Evolutionary conservation across 2,329 filamentous ascomycete species (phyloP), one percentile per base, ranked within the genome.

Genomic region (Sporothrix protearum): DNA sequence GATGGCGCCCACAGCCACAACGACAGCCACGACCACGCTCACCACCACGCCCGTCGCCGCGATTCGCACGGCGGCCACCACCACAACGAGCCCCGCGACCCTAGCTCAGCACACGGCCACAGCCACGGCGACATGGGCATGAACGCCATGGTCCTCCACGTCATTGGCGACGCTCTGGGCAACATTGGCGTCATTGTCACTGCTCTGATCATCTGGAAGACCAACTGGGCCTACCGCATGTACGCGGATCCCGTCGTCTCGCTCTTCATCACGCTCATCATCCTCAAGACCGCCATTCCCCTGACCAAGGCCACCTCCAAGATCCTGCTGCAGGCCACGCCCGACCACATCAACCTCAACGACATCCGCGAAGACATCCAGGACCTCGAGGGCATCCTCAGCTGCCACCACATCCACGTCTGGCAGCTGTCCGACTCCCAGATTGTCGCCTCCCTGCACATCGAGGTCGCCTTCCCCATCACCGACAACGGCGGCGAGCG

Each of bases 341-440:
- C 96, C 0, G 91, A 94, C 72, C 92, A 95, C 70, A 90, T 99
- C 76, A 90, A 91, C 76, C 88, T 97, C 71, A 91, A 94, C 75
- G 92, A 98, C 73, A 95, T 99, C 80, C 92, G 93, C 75, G 91
- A 95, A 75, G 96, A 99, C 79, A 97, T 99, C 70, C 88, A 94
- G 78, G 83, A 87, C 19, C 88, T 99, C 6, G 91, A 92, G 0
- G 94, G 94, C 55, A 92, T 99, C 64, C 85, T 96, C 73, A 93
- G 92, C 79, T 97, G 94, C 78, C 96, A 99, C 81, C 95, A 99
- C 80, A 86, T 99, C 28, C 96, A 99, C 79, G 94, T 99, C 74
- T 99, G 96, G 96, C 95, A 98, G 80, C 87, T 99, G 45, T 97
- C 92, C 19, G 95, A 98, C 79, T 96, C 94, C 69, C 97, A 97